A percentile compares a stretch with the other conserved stretches of the same genome.
phyloP scores from a whole-genome alignment of 2,329 filamentous ascomycete genomes.

The Calonectria ilicicola region DNA sequence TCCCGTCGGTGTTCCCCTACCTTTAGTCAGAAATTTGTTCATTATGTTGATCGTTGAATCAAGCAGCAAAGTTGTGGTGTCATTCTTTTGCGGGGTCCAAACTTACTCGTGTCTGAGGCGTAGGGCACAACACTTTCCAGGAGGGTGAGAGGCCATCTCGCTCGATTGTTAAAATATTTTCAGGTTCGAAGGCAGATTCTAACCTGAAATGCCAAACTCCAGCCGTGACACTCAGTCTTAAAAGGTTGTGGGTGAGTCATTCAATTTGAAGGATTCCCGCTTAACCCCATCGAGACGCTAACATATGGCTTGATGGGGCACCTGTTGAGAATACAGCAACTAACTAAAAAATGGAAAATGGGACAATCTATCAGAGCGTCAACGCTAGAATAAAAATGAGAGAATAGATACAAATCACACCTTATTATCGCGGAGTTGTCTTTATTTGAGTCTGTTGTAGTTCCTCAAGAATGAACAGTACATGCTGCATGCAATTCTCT shows the following conservation, averaged over 20 bases:
- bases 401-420: too few relatives aligned
- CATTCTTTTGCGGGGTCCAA: background rate
- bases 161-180: too few relatives aligned
- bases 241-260: background rate
- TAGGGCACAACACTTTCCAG: background rate
- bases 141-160: background rate
- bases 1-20: background rate
- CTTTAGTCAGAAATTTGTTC: background rate
- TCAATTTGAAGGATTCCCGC: background rate
- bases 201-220: background rate
- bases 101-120: background rate
- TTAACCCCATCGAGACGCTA: background rate
- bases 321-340: too few relatives aligned
- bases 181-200: background rate
- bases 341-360: too few relatives aligned
- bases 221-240: too few relatives aligned
- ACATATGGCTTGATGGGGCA: background rate
- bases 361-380: too few relatives aligned
- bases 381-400: too few relatives aligned
- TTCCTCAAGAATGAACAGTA: too few relatives aligned
- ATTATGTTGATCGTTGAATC: too few relatives aligned
- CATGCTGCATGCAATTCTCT: too few relatives aligned
- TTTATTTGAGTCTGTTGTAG: too few relatives aligned
- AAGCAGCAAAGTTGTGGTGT: background rate
- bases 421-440: too few relatives aligned